These are phyloP conservation scores for Phialophora tarda DNA, from an alignment of 2,329 filamentous ascomycete species.

Conservation along the genomic window DNA sequence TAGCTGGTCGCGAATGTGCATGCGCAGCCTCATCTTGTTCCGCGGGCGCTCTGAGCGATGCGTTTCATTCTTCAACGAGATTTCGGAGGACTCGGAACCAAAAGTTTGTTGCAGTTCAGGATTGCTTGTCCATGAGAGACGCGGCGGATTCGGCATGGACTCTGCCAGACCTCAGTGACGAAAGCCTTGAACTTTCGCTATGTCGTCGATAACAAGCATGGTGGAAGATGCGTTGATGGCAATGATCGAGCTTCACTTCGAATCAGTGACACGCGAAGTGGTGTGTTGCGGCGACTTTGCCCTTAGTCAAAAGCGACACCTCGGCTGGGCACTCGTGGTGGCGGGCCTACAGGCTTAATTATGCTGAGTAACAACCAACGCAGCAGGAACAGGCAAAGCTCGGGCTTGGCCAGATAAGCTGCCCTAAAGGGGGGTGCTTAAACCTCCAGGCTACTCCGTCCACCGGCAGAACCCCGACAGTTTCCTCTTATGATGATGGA, in stretches of 20 bases:
- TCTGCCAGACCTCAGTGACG: neutral
- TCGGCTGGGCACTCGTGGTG: neutral
- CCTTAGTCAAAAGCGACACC: neutral
- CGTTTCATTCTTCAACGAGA: neutral
- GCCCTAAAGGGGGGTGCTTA: neutral
- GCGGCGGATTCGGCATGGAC: neutral
- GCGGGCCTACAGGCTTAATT: neutral
- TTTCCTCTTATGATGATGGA: neutral
- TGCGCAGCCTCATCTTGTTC: conserved; percentile 64
- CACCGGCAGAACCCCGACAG: neutral
- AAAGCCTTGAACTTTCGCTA: neutral
- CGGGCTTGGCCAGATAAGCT: neutral
- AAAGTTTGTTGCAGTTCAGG: neutral
- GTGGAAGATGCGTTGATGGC: neutral
- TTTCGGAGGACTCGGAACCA: neutral
- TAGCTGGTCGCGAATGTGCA: conserved; percentile 86
- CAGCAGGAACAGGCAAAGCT: conserved; percentile 1
- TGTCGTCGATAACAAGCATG: neutral
- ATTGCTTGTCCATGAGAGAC: neutral
- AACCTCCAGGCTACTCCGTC: neutral
- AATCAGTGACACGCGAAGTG: neutral
- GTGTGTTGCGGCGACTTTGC: neutral
- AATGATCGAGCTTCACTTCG: neutral
- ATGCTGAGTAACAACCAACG: neutral
- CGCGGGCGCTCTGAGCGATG: neutral